phyloP scores from a whole-genome alignment of 805 yeast genomes.

The Metschnikowia sp. region DNA sequence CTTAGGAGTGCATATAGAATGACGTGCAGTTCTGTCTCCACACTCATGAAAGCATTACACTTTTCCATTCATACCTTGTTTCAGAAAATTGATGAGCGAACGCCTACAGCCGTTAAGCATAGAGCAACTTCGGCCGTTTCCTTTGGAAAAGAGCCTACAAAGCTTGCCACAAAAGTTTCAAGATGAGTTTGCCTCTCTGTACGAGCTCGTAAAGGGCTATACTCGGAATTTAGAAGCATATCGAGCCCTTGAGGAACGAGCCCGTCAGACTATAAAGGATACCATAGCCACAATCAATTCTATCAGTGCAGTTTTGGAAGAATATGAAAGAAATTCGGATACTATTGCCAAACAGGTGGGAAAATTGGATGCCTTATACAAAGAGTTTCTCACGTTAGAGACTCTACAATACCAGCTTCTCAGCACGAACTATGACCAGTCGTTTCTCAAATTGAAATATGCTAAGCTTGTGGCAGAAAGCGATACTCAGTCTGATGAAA shows the following conservation, averaged over 20 bases:
- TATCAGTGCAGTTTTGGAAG: conserved; percentile 18
- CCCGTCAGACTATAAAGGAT: conserved; percentile 17
- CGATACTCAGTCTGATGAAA: conserved; percentile 2
- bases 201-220: conserved; percentile 27
- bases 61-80: too few relatives aligned
- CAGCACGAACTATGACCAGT: conserved; percentile 35
- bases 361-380: conserved; percentile 24
- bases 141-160: conserved; percentile 29
- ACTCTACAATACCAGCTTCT: conserved; percentile 38
- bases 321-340: conserved; percentile 17
- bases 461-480: conserved; percentile 6
- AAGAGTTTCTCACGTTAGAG: conserved; percentile 34
- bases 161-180: conserved; percentile 27
- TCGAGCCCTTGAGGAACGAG: conserved; percentile 20
- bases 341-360: conserved; percentile 24
- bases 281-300: conserved; percentile 19
- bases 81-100: background rate
- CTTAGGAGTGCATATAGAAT: too few relatives aligned
- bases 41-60: too few relatives aligned
- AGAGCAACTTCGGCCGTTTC: conserved; percentile 17
- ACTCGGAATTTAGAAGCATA: conserved; percentile 23
- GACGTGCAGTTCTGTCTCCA: too few relatives aligned
- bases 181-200: conserved; percentile 25
- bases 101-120: conserved; percentile 1
- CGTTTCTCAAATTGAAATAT: conserved; percentile 15